Evolutionary conservation across 2,329 filamentous ascomycete species (phyloP).

Genomic region (Trichophyton benhamiae): DNA sequence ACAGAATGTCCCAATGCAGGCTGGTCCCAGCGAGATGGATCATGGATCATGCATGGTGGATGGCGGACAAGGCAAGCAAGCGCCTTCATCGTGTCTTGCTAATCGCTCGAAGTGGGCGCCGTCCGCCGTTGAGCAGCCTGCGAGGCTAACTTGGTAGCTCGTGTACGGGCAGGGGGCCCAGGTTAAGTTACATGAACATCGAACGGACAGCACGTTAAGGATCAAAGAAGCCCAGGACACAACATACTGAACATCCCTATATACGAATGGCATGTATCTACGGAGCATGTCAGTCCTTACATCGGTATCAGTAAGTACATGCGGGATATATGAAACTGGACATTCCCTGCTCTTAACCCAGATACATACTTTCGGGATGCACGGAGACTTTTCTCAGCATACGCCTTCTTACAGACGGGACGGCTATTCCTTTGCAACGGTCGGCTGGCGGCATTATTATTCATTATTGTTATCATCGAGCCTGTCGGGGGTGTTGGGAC

Average conservation of each 20-base stretch:
- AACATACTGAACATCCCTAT: no score
- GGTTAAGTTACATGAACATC: neutral
- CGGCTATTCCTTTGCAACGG: neutral
- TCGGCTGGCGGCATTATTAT: neutral
- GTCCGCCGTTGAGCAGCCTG: no score
- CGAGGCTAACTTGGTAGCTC: no score
- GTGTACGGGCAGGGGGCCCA: neutral
- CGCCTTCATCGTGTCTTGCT: neutral
- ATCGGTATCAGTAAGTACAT: neutral
- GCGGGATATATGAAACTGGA: neutral
- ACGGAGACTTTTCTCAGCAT: neutral
- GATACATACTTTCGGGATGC: neutral
- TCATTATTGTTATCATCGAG: no score
- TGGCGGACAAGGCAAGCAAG: neutral
- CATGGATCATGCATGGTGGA: constrained; percentile 2
- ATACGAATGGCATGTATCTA: no score
- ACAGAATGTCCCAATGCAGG: neutral
- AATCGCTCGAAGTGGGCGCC: neutral
- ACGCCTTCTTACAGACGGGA: no score
- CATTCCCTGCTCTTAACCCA: neutral
- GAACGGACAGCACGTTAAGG: no score
- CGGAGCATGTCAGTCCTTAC: neutral
- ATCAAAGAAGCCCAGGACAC: no score
- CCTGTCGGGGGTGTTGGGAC: no score
- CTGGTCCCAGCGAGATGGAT: constrained; percentile 3